phyloP scores from a whole-genome alignment of 306 rosid genomes.

The Calophaca sinica region DNA sequence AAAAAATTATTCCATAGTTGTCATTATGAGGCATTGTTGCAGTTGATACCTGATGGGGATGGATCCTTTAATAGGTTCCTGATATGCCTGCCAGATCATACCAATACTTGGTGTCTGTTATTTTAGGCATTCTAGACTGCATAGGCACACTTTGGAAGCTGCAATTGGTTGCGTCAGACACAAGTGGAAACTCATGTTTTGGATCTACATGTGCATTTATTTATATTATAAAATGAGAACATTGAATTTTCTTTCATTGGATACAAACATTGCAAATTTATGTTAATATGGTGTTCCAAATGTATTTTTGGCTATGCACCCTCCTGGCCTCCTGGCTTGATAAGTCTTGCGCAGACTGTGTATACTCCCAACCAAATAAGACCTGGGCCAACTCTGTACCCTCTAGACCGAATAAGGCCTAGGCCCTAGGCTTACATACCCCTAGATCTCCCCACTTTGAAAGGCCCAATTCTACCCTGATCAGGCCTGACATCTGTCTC shows the following conservation, averaged over 20 bases:
- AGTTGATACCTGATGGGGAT: conserved; percentile 29
- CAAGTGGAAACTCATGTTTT: not conserved
- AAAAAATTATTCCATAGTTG: conserved; percentile 15
- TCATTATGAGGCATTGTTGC: conserved; percentile 28
- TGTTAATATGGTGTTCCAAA: not conserved
- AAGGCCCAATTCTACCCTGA: too few species aligned
- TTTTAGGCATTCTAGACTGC: conserved; percentile 12
- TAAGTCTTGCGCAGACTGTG: too few species aligned
- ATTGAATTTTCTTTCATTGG: not conserved
- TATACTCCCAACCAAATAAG: too few species aligned
- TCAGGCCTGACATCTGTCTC: too few species aligned
- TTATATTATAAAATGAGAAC: not conserved
- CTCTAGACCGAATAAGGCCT: too few species aligned
- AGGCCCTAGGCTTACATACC: too few species aligned
- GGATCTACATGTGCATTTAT: not conserved
- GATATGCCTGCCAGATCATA: conserved; percentile 12
- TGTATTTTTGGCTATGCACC: not conserved
- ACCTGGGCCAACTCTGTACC: too few species aligned
- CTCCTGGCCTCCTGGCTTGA: too few species aligned
- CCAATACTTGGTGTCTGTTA: not conserved
- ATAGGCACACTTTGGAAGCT: conserved; percentile 17
- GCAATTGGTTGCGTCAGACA: conserved; percentile 9
- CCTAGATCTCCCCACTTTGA: too few species aligned
- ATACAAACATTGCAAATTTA: not conserved
- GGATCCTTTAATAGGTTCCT: conserved; percentile 23